Evolutionary conservation across 2,329 filamentous ascomycete genomes (phyloP), one percentile per base, ranked within the genome.

Genomic region (Aspergillus sp.): DNA sequence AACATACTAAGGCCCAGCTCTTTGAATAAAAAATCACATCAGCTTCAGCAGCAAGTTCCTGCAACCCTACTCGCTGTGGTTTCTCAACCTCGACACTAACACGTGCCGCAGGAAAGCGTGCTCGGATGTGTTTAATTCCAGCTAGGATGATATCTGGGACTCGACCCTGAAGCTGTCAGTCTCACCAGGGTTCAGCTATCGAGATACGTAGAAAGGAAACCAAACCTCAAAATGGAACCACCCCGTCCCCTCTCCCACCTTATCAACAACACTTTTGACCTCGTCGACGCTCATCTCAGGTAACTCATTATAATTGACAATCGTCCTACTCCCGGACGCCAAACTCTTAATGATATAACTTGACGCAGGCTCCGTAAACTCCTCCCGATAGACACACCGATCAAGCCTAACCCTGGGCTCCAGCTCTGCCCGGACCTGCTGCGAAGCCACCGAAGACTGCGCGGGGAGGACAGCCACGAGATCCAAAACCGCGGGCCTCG

Each of bases 11-110:
- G 49, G 84, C 84, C 84, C 85, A 88, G 43, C 73, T 74, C 56
- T 76, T 78, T 8, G 84, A 86, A 66, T 83, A 88, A 62, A 88
- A 86, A n/a, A 88, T 78, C 12, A 86, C 75, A 58, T 88, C 81
- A 27, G 82, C 83, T 54, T 76, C 72, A 34, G 71, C 70, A 28
- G 82, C 82, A 42, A 87, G 72, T 29, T 77, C 71, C 43, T 72
- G 66, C 46, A 88, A 71, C 2, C 81, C 82, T 29, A 66, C 62
- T 7, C 85, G 75, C 8, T 73, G 74, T 2, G 84, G 83, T 61
- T 86, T 88, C 67, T 88, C 85, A 38, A 85, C 69, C 64, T 88
- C 85, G 45, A 88, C 79, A 61, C 84, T 88, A 59, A 88, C 69
- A 41, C 57, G 73, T 41, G 73, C 68, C 4, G 55, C 59, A 28